Conservation (phyloP, 257 asterid species). For the Echites panduratus region DNA sequence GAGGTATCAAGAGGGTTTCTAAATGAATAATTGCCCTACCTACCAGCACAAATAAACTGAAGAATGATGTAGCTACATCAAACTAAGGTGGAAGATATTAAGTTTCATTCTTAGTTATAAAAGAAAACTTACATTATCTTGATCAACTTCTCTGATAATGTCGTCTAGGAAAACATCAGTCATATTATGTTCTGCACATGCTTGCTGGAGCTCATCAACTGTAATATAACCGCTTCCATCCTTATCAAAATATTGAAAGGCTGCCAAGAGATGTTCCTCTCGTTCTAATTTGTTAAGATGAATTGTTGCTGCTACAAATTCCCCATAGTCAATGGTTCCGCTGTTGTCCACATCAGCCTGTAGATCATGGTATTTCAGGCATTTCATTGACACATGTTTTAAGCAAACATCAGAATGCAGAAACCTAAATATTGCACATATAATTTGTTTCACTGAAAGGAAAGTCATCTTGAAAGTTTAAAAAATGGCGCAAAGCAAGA, state of each 20-base stretch:
- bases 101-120: neutral
- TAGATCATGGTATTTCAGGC: conserved; percentile 11
- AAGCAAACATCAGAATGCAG: neutral
- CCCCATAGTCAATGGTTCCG: conserved; percentile 83
- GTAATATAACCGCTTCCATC: conserved; percentile 88
- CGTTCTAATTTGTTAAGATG: conserved; percentile 79
- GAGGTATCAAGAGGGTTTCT: neutral
- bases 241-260: conserved; percentile 77
- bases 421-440: neutral
- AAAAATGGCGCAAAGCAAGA: neutral
- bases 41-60: neutral
- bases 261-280: conserved; percentile 77
- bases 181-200: conserved; percentile 67
- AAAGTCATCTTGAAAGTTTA: neutral
- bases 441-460: neutral
- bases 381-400: neutral
- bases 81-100: neutral
- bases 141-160: conserved; percentile 79
- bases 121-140: conserved; percentile 54
- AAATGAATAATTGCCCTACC: neutral
- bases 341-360: conserved; percentile 91
- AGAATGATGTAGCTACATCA: neutral
- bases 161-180: conserved; percentile 62
- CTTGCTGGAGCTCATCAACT: conserved; percentile 89
- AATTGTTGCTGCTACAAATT: conserved; percentile 76